Evolutionary conservation across 108 stramenopile genomes (phyloP), one percentile per base, ranked within the genome.

Genomic region (Skeletonema grethae): DNA sequence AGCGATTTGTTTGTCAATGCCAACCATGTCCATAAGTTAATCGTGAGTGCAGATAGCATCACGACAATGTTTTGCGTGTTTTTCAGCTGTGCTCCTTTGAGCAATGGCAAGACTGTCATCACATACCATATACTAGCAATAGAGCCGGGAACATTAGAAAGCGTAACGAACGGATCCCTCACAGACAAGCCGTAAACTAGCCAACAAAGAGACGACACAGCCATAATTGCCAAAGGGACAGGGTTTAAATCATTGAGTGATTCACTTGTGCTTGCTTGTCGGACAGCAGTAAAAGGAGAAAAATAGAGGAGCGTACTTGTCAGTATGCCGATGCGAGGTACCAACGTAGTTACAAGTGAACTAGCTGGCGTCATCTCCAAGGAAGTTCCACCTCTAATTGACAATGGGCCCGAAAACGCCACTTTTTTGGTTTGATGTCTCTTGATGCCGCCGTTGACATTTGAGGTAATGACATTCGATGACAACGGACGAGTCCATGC

Each of bases 1-100:
- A 79, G 61, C 15, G 79, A 39, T 15, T 75, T 66, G 11, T 65
- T 73, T 15, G 79, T 70, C 13, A 86, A 24, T 24, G 61, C 75
- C 24, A 86, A 69, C 56, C 72, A 83, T 50, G 85, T 72, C 85
- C 85, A 86, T 38, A 83, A 63, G 46, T 67, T 75, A n/a, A 86
- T 61, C 5, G 79, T 81, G 13, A 82, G 15, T 4, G 70, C 76
- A 8, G 63, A 58, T 12, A 72, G 46, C 5, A 35, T 11, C 24
- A 86, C 69, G 2, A 83, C 59, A 12, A 72, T 55, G 1, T 39
- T 64, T 71, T 84, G 82, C 6, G 78, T 85, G 28, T 50, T 69
- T 22, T 61, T 46, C 43, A 38, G 57, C 31, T 31, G 48, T 67
- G 22, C n/a, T 16, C 67, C 61, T 24, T 39, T 34, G 31, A 78